A percentile compares a stretch with the other conserved stretches of the same genome.
These are phyloP conservation scores for Acidomyces sp. DNA, from an alignment of 495 filamentous ascomycete genomes.

Conservation along the genomic window DNA sequence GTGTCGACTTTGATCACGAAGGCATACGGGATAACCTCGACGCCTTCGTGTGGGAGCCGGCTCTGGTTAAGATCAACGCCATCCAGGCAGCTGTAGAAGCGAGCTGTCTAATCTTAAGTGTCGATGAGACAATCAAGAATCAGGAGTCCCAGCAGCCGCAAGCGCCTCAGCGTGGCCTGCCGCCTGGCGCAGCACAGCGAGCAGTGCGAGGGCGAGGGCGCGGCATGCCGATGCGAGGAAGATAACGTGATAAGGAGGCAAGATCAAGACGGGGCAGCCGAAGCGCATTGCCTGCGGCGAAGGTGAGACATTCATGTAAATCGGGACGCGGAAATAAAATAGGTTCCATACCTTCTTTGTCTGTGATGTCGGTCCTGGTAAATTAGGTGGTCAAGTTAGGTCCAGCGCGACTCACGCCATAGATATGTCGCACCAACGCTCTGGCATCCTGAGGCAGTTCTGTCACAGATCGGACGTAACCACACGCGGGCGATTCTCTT, in stretches of 20 bases:
- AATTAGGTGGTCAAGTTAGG: no score
- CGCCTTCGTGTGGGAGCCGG: constrained; percentile 93
- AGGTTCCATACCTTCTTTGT: no score
- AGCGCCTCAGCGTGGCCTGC: constrained; percentile 62
- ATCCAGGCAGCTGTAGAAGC: constrained; percentile 94
- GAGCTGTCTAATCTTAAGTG: constrained; percentile 82
- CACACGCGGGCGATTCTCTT: no score
- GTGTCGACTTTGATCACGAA: constrained; percentile 88
- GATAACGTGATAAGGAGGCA: constrained; percentile 1
- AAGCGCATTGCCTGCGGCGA: no score
- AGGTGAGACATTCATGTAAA: no score
- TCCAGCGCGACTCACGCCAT: no score
- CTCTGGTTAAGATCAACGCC: constrained; percentile 91
- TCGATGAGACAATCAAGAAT: constrained; percentile 96
- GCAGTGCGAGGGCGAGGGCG: constrained; percentile 64
- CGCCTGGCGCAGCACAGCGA: constrained; percentile 84
- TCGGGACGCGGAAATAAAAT: no score
- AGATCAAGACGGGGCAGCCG: no score
- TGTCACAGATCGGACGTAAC: no score
- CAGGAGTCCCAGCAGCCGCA: constrained; percentile 77
- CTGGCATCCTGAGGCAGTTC: no score
- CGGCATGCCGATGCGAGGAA: constrained; percentile 76
- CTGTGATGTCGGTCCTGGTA: no score
- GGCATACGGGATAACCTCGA: constrained; percentile 85
- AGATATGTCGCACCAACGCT: no score